A percentile compares a stretch with the other conserved stretches of the same genome.
phyloP scores from a whole-genome alignment of 2,329 filamentous ascomycete genomes.

The Arthrobotrys entomopaga region DNA sequence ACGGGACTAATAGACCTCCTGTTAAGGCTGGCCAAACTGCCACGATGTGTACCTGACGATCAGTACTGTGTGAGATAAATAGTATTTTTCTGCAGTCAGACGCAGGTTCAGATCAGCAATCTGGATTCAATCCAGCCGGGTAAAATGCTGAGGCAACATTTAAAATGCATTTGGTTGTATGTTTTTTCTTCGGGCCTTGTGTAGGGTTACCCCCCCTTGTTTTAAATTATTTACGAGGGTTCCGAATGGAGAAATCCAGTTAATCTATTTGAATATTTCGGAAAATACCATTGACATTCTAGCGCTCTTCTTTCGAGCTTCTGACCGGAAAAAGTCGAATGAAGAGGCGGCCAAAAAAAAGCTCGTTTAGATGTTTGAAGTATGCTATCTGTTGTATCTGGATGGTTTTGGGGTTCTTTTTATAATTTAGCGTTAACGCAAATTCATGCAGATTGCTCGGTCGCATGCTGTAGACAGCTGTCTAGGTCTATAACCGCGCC shows the following conservation, averaged over 20 bases:
- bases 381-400: conserved; percentile 28
- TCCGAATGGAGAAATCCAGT: conserved; percentile 45
- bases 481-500: neutral
- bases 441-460: conserved; percentile 25
- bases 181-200: conserved; percentile 29
- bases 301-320: conserved; percentile 38
- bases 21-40: too few relatives aligned
- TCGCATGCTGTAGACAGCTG: conserved; percentile 29
- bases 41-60: conserved; percentile 15
- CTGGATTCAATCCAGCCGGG: conserved; percentile 39
- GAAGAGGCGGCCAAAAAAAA: conserved; percentile 16
- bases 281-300: conserved; percentile 54
- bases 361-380: conserved; percentile 26
- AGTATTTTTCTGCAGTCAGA: too few relatives aligned
- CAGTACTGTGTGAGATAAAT: conserved; percentile 21
- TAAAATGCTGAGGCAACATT: conserved; percentile 45
- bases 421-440: conserved; percentile 18
- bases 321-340: conserved; percentile 46
- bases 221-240: conserved; percentile 16
- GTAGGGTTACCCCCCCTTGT: too few relatives aligned
- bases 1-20: too few relatives aligned
- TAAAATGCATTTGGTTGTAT: conserved; percentile 24
- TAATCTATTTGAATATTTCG: conserved; percentile 55
- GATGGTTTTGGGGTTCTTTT: conserved; percentile 14
- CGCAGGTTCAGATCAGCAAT: neutral